Evolutionary conservation across 2,329 filamentous ascomycete genomes (phyloP), one percentile per base, ranked within the genome.

Genomic region (Madurella mycetomatis): DNA sequence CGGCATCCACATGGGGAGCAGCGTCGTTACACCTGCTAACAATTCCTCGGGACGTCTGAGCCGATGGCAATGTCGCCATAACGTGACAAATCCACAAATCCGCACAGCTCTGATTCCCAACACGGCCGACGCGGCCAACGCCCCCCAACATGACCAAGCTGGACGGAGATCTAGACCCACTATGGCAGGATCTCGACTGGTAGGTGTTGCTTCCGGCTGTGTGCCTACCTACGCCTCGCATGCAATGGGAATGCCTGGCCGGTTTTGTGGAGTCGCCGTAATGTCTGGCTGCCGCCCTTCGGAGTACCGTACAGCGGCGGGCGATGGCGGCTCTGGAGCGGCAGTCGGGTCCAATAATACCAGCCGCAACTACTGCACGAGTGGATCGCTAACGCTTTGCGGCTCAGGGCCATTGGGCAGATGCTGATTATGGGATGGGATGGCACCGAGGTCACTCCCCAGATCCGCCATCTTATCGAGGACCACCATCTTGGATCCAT

Each of bases 401-500:
- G 41, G 11, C 61, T 57, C 65, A 85, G 83, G 78, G 81, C 82
- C 57, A 84, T 90, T 75, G 87, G 87, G 57, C 87, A 90, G 76
- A 81, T 86, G 76, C 78, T 90, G 70, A 86, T 88, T 70, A 89
- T 91, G 85, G 88, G 88, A 69, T 95, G 90, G 78, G 88, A 94
- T 76, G 89, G 89, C 57, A 90, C 87, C 52, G 82, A 88, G 68
- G 85, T 94, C 51, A 92, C 88, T 25, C 88, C 88, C 57, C 88
- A 92, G 70, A 91, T 94, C 68, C 84, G 83, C 61, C 85, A 83
- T 63, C 80, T 92, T 62, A 94, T 95, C 65, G 84, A 89, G 69
- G 81, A 90, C 62, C 84, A 92, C 69, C 88, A 97, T 69, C 79
- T 99, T 46, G 94, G 94, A 53, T 94, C 90, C 49, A 88, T 97